Evolutionary conservation across 139 green algal genomes (phyloP).

Genomic region (Coelastrella sp.): DNA sequence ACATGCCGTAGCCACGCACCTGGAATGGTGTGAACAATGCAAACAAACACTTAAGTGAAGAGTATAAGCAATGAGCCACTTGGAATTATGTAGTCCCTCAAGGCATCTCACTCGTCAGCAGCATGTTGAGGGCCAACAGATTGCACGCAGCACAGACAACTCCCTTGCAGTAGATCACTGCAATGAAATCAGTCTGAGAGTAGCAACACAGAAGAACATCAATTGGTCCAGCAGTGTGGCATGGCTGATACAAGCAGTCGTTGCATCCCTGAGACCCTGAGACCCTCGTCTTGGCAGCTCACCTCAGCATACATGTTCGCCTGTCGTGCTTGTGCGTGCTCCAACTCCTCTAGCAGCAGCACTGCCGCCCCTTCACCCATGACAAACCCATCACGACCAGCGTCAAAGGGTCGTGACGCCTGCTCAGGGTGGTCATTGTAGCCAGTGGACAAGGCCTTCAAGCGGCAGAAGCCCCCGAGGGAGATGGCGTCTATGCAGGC

Average conservation of each 20-base stretch:
- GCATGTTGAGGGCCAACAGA: no score
- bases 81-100: no score
- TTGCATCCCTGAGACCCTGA: no score
- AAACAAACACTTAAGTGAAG: background rate
- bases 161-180: no score
- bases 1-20: slow-evolving; percentile 89
- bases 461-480: slow-evolving; percentile 85
- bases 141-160: no score
- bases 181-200: no score
- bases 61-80: background rate
- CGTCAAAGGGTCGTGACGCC: slow-evolving; percentile 86
- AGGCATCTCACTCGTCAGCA: no score
- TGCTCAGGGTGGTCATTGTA: slow-evolving; percentile 29
- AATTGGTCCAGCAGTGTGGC: no score
- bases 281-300: background rate
- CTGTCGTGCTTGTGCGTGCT: slow-evolving; percentile 79
- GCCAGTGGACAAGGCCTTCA: slow-evolving; percentile 78
- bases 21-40: slow-evolving; percentile 7
- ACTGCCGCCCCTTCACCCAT: slow-evolving; percentile 92
- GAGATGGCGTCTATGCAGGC: slow-evolving; percentile 90
- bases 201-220: no score
- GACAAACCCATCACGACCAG: slow-evolving; percentile 90
- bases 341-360: slow-evolving; percentile 86
- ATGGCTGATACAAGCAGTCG: no score
- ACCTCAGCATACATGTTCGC: slow-evolving; percentile 71